Base-by-base conservation (phyloP, 2,329 filamentous ascomycete genomes). In the Aspergillus quadrilineatus region DNA sequence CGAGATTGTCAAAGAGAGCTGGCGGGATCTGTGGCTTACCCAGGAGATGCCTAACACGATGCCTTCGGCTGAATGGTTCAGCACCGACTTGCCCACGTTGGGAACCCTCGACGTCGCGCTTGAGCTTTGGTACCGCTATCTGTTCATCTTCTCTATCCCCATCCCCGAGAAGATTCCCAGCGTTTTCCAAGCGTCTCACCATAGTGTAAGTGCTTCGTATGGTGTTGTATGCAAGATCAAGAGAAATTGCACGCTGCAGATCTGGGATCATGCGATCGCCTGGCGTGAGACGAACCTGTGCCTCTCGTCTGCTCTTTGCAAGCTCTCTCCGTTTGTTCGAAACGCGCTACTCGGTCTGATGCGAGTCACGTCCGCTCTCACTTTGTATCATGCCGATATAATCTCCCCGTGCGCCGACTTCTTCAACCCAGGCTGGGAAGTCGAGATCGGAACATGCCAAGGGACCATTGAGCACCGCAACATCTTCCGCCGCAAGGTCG, bases 351-450 rank as follows among this genome's bases (percentile, higher is more conserved):
- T 82, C 4, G 74, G 77, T 1, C 67, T 80, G 28, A 78, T 80
- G 67, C 73, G 78, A 10, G 69, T 82, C 39, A 79, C 78, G 1
- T 78, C 77, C 2, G 73, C 76, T n/a, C 64, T 80, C 41, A 74
- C 76, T 12, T 71, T 79, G 49, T 75, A 79, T 56, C 83, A 86
- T 60, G 83, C 83, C n/a, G 84, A 86, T 67, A 80, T 84, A 37
- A 76, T 82, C 51, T 71, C 82, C n/a, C 81, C 81, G 6, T 83
- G 78, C 65, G 78, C 79, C 41, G 83, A 85, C 60, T 83, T 85
- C 68, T 86, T 85, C 72, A 86, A 86, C 62, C 84, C 84, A 1
- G 82, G 81, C 49, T 86, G 84, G 84, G 84, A 86, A 63, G 77
- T 82, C 4, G 84, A 86, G 62, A 81, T 86, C 28, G 84, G 84